Base-by-base conservation (phyloP, 129 eudicot species). In the Flaveria ramosissima region DNA sequence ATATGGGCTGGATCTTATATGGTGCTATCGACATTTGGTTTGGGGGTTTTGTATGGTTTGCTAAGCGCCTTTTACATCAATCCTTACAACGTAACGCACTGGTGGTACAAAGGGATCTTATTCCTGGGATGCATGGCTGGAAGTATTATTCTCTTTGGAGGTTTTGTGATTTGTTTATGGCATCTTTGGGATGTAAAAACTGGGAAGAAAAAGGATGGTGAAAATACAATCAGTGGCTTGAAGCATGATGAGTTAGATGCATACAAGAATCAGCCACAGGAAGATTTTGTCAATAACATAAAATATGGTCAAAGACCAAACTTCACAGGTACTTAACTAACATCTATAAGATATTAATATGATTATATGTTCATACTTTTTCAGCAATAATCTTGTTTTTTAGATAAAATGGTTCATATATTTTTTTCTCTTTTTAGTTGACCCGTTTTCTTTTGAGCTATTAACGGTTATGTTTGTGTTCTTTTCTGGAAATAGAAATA, bases 51-150 rank as follows among this genome's bases (percentile, higher is more conserved):
- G 10, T 73, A 85, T 41, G 93, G 74, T 4, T 74, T 91, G 83
- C 27, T 91, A 71, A 17, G 87, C 75, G 2, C 72, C 11, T 81
- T 78, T 56, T 91, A 90, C 81, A 82, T 94, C 69, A 85, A 89
- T 79, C 93, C 96, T 14, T 78, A 70, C 73, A 64, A 80, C 41
- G 72, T 91, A 56, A 16, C 80, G 0, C 55, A 41, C 30, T 89
- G 89, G 93, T 91, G 96, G 96, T 94, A 94, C 85, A 94, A 90
- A 83, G 98, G 93, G 60, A 83, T 94, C 55, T 66, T 94, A 32
- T 83, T 94, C 14, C 46, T 76, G 4, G 76, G 72, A 61, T 87
- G 97, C 86, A 94, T 94, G 98, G 71, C 56, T 50, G 90, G 84
- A 13, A 84, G 97, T 75, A 78, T 86, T 68, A 20, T 86, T 39